Evolutionary conservation across 2,329 filamentous ascomycete species (phyloP).

Genomic region (Chaetomiaceae sp.): DNA sequence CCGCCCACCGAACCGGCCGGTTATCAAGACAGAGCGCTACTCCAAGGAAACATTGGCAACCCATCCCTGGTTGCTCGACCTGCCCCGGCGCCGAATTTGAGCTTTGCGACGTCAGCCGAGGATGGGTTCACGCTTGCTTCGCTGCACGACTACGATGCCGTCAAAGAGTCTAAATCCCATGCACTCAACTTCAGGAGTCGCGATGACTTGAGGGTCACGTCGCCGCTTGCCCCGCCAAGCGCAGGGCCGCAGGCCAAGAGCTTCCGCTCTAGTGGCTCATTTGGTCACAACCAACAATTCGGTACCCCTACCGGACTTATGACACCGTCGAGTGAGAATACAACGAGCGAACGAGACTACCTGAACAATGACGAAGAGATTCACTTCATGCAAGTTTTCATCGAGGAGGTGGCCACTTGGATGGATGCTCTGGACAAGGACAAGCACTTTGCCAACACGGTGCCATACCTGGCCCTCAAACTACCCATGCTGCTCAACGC

Average conservation of each 20-base stretch:
- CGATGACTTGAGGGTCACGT: conserved; percentile 38
- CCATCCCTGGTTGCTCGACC: not conserved
- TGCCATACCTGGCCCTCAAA: conserved; percentile 78
- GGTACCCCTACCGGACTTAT: conserved; percentile 34
- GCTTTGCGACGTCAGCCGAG: not conserved
- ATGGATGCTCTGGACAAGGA: conserved; percentile 87
- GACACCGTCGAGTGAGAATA: conserved; percentile 41
- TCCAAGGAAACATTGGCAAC: not conserved
- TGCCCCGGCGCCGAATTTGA: not conserved
- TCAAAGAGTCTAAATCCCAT: conserved; percentile 26
- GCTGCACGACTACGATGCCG: conserved; percentile 18
- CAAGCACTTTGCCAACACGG: conserved; percentile 78
- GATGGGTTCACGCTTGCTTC: not conserved
- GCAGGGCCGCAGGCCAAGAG: not conserved
- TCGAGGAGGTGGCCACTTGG: conserved; percentile 86
- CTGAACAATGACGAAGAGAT: conserved; percentile 74
- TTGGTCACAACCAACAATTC: conserved; percentile 30
- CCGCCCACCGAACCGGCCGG: not conserved
- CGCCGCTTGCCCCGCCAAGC: conserved; percentile 32
- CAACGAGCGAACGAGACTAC: conserved; percentile 50
- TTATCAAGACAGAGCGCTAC: not conserved
- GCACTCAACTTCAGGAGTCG: conserved; percentile 32
- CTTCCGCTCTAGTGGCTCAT: conserved; percentile 31
- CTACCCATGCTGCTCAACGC: conserved; percentile 88
- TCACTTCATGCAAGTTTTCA: conserved; percentile 86